Evolutionary conservation across 1,284 basidiomycete species (phyloP), one percentile per base, ranked within the genome.

Genomic region (Fomes fomentarius): DNA sequence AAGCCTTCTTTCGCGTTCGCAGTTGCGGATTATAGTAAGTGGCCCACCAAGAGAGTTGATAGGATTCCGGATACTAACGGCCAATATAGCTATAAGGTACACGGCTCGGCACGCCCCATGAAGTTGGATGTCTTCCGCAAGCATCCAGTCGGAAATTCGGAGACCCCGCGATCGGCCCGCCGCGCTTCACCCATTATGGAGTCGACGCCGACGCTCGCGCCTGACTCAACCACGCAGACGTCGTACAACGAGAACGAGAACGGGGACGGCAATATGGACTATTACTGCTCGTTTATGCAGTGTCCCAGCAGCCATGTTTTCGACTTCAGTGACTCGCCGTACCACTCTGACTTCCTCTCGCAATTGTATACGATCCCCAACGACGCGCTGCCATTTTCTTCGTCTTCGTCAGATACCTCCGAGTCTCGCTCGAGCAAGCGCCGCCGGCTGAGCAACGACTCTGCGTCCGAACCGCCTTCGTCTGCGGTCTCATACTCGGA

Each of bases 61-160:
- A 37, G 33, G 46, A 28, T 60, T 33, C 54, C 50, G 43, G 50
- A 42, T 40, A 57, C 52, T 59, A 52, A 58, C 54, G 46, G 47
- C 28, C 41, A 25, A 56, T 47, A 33, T 60, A 83, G 81, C 68
- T 91, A 89, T 73, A 92, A 92, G 70, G 73, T 92, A 11, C 90
- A 92, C 67, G 89, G 89, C 24, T 85, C 88, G 26, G 83, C 87
- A 4, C 84, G 90, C 38, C 89, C 87, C 15, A 92, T 92, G 90
- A 92, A 92, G 69, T 91, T 88, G 10, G 89, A 92, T 61, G 84
- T 91, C 42, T 90, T 92, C 63, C 86, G 89, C 61, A 92, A 91
- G 65, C 85, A 89, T 34, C 89, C 89, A 3, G 58, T 58, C 22
- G 52, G 59, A 44, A 66, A 73, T 37, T 74, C 79, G 49, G 84